Evolutionary conservation across 1,139 yeast genomes (phyloP).

Genomic region (Arxiozyma slooffiae): DNA sequence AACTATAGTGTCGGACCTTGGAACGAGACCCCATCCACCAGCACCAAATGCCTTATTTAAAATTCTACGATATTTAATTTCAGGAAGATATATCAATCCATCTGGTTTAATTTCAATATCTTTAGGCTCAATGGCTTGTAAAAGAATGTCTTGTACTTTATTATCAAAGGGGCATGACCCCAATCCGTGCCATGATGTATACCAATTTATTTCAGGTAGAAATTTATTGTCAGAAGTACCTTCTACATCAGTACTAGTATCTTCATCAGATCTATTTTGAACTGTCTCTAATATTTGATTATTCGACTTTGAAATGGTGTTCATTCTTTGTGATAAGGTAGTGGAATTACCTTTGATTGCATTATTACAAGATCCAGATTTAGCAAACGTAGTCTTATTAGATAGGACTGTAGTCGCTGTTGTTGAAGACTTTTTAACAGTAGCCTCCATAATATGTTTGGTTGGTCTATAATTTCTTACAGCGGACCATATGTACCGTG

Average conservation of each 20-base stretch:
- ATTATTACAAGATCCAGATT: not conserved
- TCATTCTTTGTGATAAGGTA: constrained; percentile 2
- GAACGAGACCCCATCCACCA: constrained; percentile 98
- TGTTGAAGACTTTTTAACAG: constrained; percentile 1
- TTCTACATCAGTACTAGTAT: not conserved
- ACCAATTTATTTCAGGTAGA: constrained; percentile 42
- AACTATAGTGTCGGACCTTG: constrained; percentile 74
- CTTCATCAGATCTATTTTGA: not conserved
- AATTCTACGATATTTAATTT: constrained; percentile 84
- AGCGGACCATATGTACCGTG: not conserved
- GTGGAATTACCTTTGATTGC: constrained; percentile 1
- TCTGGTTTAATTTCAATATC: constrained; percentile 95
- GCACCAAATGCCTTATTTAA: constrained; percentile 91
- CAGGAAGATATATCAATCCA: constrained; percentile 84
- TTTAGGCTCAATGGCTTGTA: constrained; percentile 48
- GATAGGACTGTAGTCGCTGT: not conserved
- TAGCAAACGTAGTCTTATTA: not conserved
- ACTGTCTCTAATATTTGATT: constrained; percentile 1
- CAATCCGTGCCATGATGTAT: constrained; percentile 70
- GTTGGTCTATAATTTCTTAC: not conserved
- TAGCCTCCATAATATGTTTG: not conserved
- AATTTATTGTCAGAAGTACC: not conserved
- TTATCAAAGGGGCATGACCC: constrained; percentile 66
- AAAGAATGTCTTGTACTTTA: constrained; percentile 48
- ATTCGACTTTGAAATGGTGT: not conserved